phyloP scores from a whole-genome alignment of 192 early-diverging fungal genomes.

The Chytriomyces confervae region DNA sequence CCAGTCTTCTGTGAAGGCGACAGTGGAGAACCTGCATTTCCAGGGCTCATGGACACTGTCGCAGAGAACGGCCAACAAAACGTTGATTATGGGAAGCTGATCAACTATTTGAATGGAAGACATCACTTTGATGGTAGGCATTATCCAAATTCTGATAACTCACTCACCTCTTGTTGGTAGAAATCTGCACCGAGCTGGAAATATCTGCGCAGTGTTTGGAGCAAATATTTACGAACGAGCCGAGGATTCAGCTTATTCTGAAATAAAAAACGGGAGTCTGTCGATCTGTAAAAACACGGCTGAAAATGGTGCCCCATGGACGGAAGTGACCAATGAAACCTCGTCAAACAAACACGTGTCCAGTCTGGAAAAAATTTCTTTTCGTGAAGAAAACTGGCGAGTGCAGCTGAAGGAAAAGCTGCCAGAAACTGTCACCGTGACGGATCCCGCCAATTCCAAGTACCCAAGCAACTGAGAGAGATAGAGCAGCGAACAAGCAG shows the following conservation, averaged over 20 bases:
- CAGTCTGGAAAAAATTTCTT: too few species aligned
- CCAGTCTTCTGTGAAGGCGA: slow-evolving; percentile 55
- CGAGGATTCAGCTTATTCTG: slow-evolving; percentile 12
- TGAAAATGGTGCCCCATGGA: background rate
- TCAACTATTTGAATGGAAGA: slow-evolving; percentile 5
- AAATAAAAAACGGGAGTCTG: background rate
- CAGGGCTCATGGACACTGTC: background rate
- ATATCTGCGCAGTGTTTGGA: slow-evolving; percentile 14
- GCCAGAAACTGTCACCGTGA: too few species aligned
- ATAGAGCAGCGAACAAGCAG: too few species aligned
- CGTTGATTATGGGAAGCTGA: slow-evolving; percentile 11
- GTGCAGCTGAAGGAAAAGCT: too few species aligned
- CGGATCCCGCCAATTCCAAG: too few species aligned
- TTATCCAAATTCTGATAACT: background rate
- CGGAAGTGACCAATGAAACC: background rate
- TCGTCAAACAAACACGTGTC: too few species aligned
- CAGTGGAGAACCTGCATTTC: slow-evolving; percentile 5
- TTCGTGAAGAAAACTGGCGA: too few species aligned
- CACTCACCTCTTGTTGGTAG: background rate
- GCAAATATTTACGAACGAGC: slow-evolving; percentile 14
- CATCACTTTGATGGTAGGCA: slow-evolving; percentile 30
- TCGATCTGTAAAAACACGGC: background rate
- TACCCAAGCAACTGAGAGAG: too few species aligned
- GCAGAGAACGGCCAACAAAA: background rate
- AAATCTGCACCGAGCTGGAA: slow-evolving; percentile 41